phyloP scores from a whole-genome alignment of 176 grass and related monocot species.

The Rhynchospora pubera region DNA sequence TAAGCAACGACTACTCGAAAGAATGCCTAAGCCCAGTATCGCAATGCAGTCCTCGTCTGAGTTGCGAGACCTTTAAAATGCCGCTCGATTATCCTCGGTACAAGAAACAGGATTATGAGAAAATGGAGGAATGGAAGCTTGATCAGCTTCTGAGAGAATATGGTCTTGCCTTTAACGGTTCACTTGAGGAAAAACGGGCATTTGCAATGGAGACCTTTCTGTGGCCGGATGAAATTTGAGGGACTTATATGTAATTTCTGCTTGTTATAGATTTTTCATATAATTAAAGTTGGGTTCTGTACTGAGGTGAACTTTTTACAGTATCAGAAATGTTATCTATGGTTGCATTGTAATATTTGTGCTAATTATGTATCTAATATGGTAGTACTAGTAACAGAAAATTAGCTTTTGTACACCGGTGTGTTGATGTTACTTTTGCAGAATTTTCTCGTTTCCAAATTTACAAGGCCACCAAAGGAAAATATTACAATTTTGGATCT shows the following conservation, averaged over 20 bases:
- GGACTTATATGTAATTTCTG: background rate
- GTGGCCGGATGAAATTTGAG: constrained; percentile 30
- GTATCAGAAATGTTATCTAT: background rate
- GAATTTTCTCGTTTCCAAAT: too few relatives aligned
- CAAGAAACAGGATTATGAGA: constrained; percentile 27
- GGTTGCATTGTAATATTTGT: background rate
- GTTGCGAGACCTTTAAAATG: constrained; percentile 27
- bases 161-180: constrained; percentile 20
- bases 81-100: constrained; percentile 36
- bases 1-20: constrained; percentile 13
- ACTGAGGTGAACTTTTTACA: background rate
- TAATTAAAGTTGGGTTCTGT: background rate
- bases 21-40: background rate
- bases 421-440: too few relatives aligned
- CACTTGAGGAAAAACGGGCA: constrained; percentile 29
- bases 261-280: background rate
- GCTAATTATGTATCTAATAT: background rate
- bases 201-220: constrained; percentile 31
- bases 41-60: constrained; percentile 8
- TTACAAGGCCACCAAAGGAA: background rate
- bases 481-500: background rate
- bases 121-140: constrained; percentile 35
- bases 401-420: background rate
- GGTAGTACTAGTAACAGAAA: background rate
- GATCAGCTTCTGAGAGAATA: constrained; percentile 32